Evolutionary conservation across 805 yeast species (phyloP), one percentile per base, ranked within the genome.

Genomic region (Candida arabinofermentans): DNA sequence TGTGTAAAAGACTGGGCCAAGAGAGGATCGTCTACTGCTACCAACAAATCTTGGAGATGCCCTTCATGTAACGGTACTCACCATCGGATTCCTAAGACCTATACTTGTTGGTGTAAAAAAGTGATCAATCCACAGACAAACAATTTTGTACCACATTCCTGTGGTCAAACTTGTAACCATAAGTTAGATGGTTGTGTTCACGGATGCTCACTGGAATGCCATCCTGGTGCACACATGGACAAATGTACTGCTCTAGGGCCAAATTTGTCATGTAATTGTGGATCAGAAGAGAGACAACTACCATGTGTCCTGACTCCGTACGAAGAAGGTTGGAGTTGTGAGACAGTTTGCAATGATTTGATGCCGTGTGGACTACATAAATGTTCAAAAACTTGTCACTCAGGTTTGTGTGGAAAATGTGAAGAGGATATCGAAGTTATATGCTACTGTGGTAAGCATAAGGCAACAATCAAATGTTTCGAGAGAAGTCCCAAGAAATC

Each of bases 91-190:
- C 89, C 86, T 27, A 72, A 62, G 48, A 72, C 61, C 30, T 82
- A 76, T 60, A 76, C 76, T 1, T 89, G 97, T 57, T 89, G 97
- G 97, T 89, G 96, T 69, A 91, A 90, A 1, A 83, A 86, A 53
- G 75, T 73, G 2, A 66, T 76, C 16, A 77, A 85, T 48, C 96
- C 96, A 0, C 65, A 59, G 4, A 62, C 71, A 1, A 79, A 82
- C 52, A 62, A 70, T 16, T 61, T 81, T 39, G 65, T 71, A 37
- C 96, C 96, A 0, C 93, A 89, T 50, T 82, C 93, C 37, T 90
- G 97, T 70, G 96, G 96, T 2, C 89, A 85, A 57, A 72, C 86
- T 0, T 89, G 97, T 66, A 73, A 74, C 38, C 65, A 69, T 29
- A 72, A 75, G 24, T 68, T 82, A 38, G 59, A 63, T 1, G 57